Conservation (phyloP, 179 eudicot genomes). For the Beta lomatogona region DNA sequence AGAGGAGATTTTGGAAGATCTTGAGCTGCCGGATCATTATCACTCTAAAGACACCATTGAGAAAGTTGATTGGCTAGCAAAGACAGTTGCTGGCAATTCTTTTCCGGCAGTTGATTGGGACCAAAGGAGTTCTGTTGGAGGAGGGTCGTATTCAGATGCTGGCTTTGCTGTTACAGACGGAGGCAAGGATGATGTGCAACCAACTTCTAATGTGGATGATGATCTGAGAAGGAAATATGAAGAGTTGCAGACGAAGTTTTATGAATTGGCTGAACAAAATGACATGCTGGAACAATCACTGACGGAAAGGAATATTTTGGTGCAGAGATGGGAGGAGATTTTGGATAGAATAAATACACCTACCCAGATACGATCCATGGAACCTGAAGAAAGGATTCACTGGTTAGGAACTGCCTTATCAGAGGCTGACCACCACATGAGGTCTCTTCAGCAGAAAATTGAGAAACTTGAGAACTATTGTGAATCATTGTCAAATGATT, state of each 20-base stretch:
- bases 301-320: conserved; percentile 83
- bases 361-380: conserved; percentile 75
- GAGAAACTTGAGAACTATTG: conserved; percentile 59
- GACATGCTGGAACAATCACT: conserved; percentile 97
- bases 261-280: conserved; percentile 94
- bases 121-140: conserved; percentile 62
- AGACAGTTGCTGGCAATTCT: conserved; percentile 57
- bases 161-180: conserved; percentile 57
- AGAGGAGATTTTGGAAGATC: conserved; percentile 92
- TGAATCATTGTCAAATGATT: conserved; percentile 56
- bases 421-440: conserved; percentile 70
- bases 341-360: conserved; percentile 83
- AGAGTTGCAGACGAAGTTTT: conserved; percentile 81
- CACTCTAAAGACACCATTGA: conserved; percentile 77
- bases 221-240: conserved; percentile 73
- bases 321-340: conserved; percentile 94
- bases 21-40: conserved; percentile 89
- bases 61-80: conserved; percentile 91
- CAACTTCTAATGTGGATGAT: conserved; percentile 49
- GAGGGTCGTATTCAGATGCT: conserved; percentile 66
- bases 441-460: conserved; percentile 84
- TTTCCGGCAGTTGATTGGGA: conserved; percentile 65
- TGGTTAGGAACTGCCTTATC: conserved; percentile 86
- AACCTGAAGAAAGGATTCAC: conserved; percentile 92
- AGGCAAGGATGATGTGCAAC: conserved; percentile 62